phyloP scores from a whole-genome alignment of 768 basidiomycete species.

The Tylopilus rubrobrunneus region DNA sequence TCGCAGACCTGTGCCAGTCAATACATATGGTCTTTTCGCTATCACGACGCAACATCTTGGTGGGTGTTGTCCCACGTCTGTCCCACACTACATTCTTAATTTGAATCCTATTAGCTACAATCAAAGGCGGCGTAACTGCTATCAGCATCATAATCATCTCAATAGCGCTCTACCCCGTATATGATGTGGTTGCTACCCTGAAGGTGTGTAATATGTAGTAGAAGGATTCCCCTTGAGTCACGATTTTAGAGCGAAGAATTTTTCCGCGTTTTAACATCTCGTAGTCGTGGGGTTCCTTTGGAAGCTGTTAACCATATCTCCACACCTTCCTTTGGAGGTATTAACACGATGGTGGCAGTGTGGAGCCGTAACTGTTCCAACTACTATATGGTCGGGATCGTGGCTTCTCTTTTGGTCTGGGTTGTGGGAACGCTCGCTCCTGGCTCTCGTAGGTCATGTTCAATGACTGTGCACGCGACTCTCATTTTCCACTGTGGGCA shows the following conservation, averaged over 20 bases:
- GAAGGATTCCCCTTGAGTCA: background rate
- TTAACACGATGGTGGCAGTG: conserved; percentile 12
- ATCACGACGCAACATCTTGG: conserved; percentile 20
- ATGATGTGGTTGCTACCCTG: conserved; percentile 12
- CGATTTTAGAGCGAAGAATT: conserved; percentile 25
- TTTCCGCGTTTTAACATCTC: conserved; percentile 20
- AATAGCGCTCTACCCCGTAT: conserved; percentile 26
- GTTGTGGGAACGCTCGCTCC: conserved; percentile 22
- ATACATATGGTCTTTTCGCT: conserved; percentile 18
- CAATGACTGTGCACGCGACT: background rate
- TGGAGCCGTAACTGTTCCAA: conserved; percentile 19
- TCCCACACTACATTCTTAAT: background rate
- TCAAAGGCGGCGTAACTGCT: conserved; percentile 27
- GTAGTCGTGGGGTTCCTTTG: conserved; percentile 20
- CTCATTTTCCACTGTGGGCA: background rate
- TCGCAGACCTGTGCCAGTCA: conserved; percentile 22
- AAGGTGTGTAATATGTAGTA: conserved; percentile 7
- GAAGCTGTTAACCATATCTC: conserved; percentile 22
- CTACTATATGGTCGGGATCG: conserved; percentile 17
- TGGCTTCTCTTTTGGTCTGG: conserved; percentile 20
- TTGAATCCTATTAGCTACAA: conserved; percentile 13
- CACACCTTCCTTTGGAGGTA: conserved; percentile 18
- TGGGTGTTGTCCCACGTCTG: conserved; percentile 1
- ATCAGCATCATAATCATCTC: conserved; percentile 28
- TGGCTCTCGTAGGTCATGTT: conserved; percentile 19